Evolutionary conservation across 768 basidiomycete genomes (phyloP), one percentile per base, ranked within the genome.

Genomic region (Termitomyces titanicus): DNA sequence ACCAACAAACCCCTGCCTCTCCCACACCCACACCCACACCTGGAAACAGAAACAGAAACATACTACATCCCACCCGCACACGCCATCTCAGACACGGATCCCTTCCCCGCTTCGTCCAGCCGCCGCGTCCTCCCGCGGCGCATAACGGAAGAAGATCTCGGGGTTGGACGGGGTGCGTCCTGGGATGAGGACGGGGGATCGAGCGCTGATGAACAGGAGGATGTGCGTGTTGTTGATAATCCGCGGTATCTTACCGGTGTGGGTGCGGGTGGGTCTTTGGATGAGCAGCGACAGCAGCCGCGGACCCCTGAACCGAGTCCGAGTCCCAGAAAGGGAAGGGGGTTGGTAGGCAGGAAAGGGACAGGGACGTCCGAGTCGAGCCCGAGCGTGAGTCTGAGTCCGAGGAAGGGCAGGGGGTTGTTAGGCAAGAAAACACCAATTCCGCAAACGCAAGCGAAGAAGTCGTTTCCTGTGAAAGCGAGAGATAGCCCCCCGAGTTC

Each of bases 21-120:
- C 29, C 12, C 13, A 29, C n/a, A 27, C 44, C 20, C 47, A 34
- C 13, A 33, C 7, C 24, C 49, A n/a, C n/a, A n/a, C n/a, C n/a
- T n/a, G n/a, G n/a, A n/a, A n/a, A n/a, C n/a, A n/a, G n/a, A n/a
- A n/a, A n/a, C n/a, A n/a, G 42, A 40, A 51, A 49, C 3, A 27
- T 66, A 65, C 31, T 65, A 63, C 31, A 68, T 85, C 53, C 83
- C 81, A 0, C 79, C 83, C 0, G 78, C 83, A 3, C 84, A 85
- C 55, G 70, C 79, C 31, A 77, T 81, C 47, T 65, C 70, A 8
- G 61, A 64, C 25, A 53, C 50, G 20, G 47, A 54, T 8, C 43
- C 39, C 3, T 57, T 24, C 25, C 53, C 44, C n/a, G 29, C 46
- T 27, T 54, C n/a, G n/a, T n/a, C n/a, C n/a, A n/a, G n/a, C n/a